These are phyloP conservation scores for Saxispiralis lemnorum DNA, from an alignment of 495 filamentous ascomycete genomes.

Conservation along the genomic window DNA sequence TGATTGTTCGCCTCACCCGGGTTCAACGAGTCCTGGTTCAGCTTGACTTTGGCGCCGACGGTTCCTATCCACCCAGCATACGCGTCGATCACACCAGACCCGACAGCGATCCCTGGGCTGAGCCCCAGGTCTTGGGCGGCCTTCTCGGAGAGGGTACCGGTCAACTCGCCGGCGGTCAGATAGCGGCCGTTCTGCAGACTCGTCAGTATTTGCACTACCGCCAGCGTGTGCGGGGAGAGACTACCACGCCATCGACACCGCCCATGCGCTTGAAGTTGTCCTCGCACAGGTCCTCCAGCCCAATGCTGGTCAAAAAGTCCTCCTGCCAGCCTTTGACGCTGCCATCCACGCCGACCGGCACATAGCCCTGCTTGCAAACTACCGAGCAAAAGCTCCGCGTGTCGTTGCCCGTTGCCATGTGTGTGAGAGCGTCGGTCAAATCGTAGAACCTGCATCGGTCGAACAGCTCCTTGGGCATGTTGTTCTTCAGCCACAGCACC, in stretches of 20 bases:
- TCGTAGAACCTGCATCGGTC: conserved; percentile 92
- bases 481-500: conserved; percentile 89
- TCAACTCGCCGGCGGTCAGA: conserved; percentile 74
- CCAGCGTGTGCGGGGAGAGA: conserved; percentile 3
- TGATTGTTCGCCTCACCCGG: conserved; percentile 50
- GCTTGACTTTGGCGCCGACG: conserved; percentile 80
- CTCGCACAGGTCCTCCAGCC: conserved; percentile 59
- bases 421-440: conserved; percentile 78
- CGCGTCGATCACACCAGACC: conserved; percentile 91
- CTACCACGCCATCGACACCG: conserved; percentile 80
- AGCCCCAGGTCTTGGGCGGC: conserved; percentile 71
- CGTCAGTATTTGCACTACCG: conserved; percentile 9
- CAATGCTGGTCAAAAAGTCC: conserved; percentile 73
- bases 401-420: conserved; percentile 87
- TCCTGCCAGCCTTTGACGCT: conserved; percentile 98
- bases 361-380: conserved; percentile 89
- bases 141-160: conserved; percentile 67
- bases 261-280: conserved; percentile 84
- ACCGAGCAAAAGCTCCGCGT: conserved; percentile 82
- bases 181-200: conserved; percentile 65
- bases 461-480: conserved; percentile 89
- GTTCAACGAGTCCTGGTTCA: conserved; percentile 43
- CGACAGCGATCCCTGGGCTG: conserved; percentile 75
- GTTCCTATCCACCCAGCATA: conserved; percentile 98
- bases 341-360: conserved; percentile 87